Evolutionary conservation across 1,139 yeast species (phyloP).

Genomic region (Chernovozyma sophiae-reginae): DNA sequence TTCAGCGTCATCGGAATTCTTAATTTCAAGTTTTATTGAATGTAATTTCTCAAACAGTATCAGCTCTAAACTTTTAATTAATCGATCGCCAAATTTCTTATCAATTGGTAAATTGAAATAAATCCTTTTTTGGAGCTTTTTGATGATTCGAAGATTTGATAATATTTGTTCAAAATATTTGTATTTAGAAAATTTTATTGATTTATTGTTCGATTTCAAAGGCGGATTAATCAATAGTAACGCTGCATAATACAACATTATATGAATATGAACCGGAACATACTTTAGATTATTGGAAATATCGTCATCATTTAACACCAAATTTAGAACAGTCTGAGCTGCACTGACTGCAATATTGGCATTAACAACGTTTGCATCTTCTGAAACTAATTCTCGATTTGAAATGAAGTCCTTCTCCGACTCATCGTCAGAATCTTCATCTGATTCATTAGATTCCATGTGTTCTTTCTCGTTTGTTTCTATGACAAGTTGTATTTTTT

Average conservation of each 20-base stretch:
- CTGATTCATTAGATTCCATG: slow-evolving; percentile 11
- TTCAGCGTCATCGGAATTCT: slow-evolving; percentile 10
- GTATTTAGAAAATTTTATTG: slow-evolving; percentile 13
- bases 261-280: slow-evolving; percentile 68
- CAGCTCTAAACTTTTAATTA: slow-evolving; percentile 42
- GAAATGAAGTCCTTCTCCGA: slow-evolving; percentile 32
- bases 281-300: slow-evolving; percentile 54
- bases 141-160: slow-evolving; percentile 29
- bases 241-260: slow-evolving; percentile 69
- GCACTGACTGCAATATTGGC: slow-evolving; percentile 57
- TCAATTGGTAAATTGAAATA: slow-evolving; percentile 51
- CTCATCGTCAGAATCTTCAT: slow-evolving; percentile 23
- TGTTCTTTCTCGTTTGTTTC: not conserved
- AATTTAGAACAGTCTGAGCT: slow-evolving; percentile 57
- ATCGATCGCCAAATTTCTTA: slow-evolving; percentile 45
- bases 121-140: slow-evolving; percentile 40
- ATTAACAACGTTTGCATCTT: slow-evolving; percentile 31
- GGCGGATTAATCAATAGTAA: slow-evolving; percentile 53
- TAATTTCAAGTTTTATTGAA: slow-evolving; percentile 11
- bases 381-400: slow-evolving; percentile 33
- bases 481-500: slow-evolving; percentile 6
- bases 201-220: slow-evolving; percentile 18
- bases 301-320: slow-evolving; percentile 58
- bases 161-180: slow-evolving; percentile 20
- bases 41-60: slow-evolving; percentile 37